Evolutionary conservation across 1,284 basidiomycete species (phyloP), one percentile per base, ranked within the genome.

Genomic region (Moesziomyces parantarcticus): DNA sequence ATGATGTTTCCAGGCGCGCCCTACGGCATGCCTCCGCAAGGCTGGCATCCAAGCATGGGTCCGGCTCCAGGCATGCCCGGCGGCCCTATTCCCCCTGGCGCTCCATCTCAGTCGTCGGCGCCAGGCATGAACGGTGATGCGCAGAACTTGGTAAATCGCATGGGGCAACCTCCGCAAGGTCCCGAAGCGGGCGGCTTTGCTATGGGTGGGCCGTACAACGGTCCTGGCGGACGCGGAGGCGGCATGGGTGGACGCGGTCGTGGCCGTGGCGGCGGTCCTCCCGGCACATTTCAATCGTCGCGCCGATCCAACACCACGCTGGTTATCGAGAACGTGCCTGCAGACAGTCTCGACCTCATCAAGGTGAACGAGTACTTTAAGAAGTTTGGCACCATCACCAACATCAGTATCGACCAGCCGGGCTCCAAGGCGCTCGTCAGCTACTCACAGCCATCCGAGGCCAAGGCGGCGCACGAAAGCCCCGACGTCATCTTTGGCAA

Each of bases 401-500:
- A 95, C 76, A 92, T 97, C 58, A 93, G 92, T 5, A 89, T 97
- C 58, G 94, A 97, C 82, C 85, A 85, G n/a, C 88, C 88, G 36
- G 88, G 87, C 41, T 92, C 92, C 78, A 83, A 86, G 29, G 94
- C 95, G 0, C 86, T 97, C 44, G 91, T 98, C 74, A 92, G 90
- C 73, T 98, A 96, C 84, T 88, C 89, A 20, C 89, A 88, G n/a
- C 93, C 94, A 78, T 88, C 88, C 22, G 92, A 95, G 81, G 95
- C 95, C 1, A 90, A 91, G 77, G 87, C 89, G 22, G 95, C 95
- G 0, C 94, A 95, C 91, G 92, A 92, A 83, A 90, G 90, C 25
- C 92, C 96, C 81, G 93, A 96, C 65, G 93, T 94, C 18, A 91
- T 97, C 25, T 97, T 97, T 81, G 90, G 90, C 18, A 95, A 94